Base-by-base conservation (phyloP, 805 yeast genomes). In the Nakazawaea wickerhamii region DNA sequence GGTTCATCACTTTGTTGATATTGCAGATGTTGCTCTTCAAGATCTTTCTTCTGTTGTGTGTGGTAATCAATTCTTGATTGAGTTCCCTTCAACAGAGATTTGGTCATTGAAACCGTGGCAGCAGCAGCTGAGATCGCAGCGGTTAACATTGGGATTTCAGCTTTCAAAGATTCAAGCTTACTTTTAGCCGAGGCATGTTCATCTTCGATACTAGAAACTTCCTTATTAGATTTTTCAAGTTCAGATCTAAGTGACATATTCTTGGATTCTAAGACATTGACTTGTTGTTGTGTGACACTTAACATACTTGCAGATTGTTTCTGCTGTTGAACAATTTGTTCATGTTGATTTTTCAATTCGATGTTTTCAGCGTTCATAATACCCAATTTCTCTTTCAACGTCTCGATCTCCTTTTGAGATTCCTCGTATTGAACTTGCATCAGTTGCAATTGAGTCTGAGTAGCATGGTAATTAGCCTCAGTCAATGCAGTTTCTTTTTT, bases 381-480 rank as follows among this genome's bases (percentile, higher is more conserved):
- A 11, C 83, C 80, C 41, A 90, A 70, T 49, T 75, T 75, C 52
- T 85, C 95, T 53, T 82, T 86, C 53, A 84, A 64, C 3, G 73
- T 55, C 13, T 75, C 67, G 50, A 84, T 86, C 51, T 76, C 75
- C 54, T 77, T 74, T 61, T 85, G 90, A n/a, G 83, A 72, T 38
- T 73, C 75, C 42, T 82, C 86, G 36, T 82, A 67, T 15, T 73
- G 71, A 4, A 70, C 57, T 52, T 83, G 84, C 40, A 81, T 64
- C 35, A 74, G 75, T 50, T 77, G 78, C 48, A 83, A 68, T 48
- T 83, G 79, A 0, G 77, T 59, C 46, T 86, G 84, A 36, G 82
- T 71, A 4, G 84, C 79, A 58, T 85, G 83, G 53, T 75, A 74
- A 52, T 77, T 83, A 9, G 95, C 95, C 58, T 89, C 95, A 2